Base-by-base conservation (phyloP, 139 green algal genomes). In the Deuterostichococcus epilithicus region DNA sequence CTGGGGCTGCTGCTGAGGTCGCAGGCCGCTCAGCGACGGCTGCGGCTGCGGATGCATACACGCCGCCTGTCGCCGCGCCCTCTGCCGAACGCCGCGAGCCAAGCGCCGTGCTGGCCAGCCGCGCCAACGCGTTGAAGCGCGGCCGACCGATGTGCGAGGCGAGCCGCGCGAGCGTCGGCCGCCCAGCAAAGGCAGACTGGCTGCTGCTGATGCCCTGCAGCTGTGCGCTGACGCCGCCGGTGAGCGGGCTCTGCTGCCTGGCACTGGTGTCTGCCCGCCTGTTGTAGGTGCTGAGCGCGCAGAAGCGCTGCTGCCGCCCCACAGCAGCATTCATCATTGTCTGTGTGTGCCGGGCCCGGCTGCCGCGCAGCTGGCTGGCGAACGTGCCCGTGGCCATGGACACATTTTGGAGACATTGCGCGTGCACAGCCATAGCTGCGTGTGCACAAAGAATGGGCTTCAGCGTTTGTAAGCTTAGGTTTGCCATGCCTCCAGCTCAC, bases 211-310 rank as follows among this genome's bases (percentile, higher is more conserved):
- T 63, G 8, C 18, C 18, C 52, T 63, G 52, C 52, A 30, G 52
- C 52, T 63, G 52, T 63, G 52, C 10, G 20, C 18, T 13, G 18
- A 20, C 18, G 10, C 18, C 42, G 8, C 10, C 52, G 52, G 52
- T n/a, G 13, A 63, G 20, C 52, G 52, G 26, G 52, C 52, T 20
- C 52, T 63, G 52, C 52, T 20, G 52, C 52, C 18, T 13, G 10
- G 52, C 52, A 5, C 18, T n/a, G 13, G 52, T 3, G 18, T 63
- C 52, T 5, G 5, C 26, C 10, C 52, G 52, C 52, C 52, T 13
- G 52, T 63, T 63, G 52, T 63, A 63, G 52, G 52, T 63, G 52
- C 52, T 63, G 52, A 63, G 52, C 18, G 52, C 52, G 52, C 52
- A 30, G 52, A 63, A 63, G 52, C 52, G 52, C 52, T 63, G 52